Evolutionary conservation across 164 flowering plant genomes (phyloP), one percentile per base, ranked within the genome.

Genomic region (Houttuynia cordata): DNA sequence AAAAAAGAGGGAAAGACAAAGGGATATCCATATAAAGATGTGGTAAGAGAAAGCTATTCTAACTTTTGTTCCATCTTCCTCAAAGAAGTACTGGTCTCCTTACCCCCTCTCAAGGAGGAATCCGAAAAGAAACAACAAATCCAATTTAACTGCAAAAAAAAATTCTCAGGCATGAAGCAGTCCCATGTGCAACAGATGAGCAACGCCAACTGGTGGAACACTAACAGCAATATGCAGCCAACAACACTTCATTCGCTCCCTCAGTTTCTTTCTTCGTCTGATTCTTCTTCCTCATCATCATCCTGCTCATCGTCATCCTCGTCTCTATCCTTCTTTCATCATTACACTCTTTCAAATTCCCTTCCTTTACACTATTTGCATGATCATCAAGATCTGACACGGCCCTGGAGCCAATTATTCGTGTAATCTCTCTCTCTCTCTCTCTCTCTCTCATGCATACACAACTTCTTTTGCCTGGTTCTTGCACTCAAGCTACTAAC

Each of bases 401-500:
- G 84, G 75, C 80, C 96, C 23, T 86, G 89, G 96, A 85, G 91
- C 75, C 91, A 89, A 60, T 80, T 89, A 0, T 86, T 85, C 41
- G 22, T 77, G 84, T 83, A 77, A 74, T 53, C 61, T 65, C 62
- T 66, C 55, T 64, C 68, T 72, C 62, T 61, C 53, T 73, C 52
- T 25, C 47, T 34, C 19, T 58, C 51, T 68, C 60, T 60, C 59
- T 64, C 68, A 42, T 41, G 24, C 22, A 40, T n/a, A 53, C 17
- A 51, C 47, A 49, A 37, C 25, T 41, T 55, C 7, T 21, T 9
- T 15, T 8, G 45, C 6, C 6, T 30, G 37, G 37, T n/a, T n/a
- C 37, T 30, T 30, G 37, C 37, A 30, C 37, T 30, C 37, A 6
- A 2, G 2, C 6, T 30, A 30, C 6, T 30, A 30, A 30, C 37